A percentile compares a stretch with the other conserved stretches of the same genome.
These are phyloP conservation scores for Apophysomyces ossiformis DNA, from an alignment of 371 early-diverging fungal species.

Conservation along the genomic window DNA sequence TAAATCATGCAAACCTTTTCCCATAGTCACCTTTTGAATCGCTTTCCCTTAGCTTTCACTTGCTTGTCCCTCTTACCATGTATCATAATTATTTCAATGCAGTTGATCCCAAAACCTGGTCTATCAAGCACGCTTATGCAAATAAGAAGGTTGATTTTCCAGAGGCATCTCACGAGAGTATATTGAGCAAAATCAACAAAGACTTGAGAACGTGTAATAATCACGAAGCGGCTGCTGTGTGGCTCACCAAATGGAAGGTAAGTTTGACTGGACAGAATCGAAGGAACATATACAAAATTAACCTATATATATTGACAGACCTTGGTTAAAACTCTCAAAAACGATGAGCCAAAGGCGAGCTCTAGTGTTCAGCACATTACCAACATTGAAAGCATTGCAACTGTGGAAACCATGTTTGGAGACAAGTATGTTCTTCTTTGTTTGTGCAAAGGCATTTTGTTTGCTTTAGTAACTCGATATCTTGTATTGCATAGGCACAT, in stretches of 20 bases:
- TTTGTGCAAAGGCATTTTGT: neutral
- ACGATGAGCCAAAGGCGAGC: neutral
- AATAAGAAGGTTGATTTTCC: neutral
- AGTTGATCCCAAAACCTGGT: neutral
- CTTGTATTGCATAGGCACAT: neutral
- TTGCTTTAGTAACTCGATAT: neutral
- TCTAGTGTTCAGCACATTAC: neutral
- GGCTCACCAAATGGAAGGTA: neutral
- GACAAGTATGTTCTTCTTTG: neutral
- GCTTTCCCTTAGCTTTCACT: neutral
- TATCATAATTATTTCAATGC: neutral
- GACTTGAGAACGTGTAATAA: neutral
- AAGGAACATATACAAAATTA: neutral
- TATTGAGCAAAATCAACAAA: neutral
- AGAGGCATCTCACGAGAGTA: neutral
- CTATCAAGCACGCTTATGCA: slow-evolving; percentile 4
- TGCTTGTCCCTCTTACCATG: neutral
- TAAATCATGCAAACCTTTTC: no score
- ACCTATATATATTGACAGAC: neutral
- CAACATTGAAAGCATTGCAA: no score
- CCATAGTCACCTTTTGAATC: no score
- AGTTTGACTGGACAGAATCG: neutral
- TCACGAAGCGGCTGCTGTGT: neutral
- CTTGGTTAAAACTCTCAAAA: neutral
- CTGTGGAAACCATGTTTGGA: neutral